Percentiles rank a stretch among this genome's conserved stretches.
Conservation (phyloP, 2,329 filamentous ascomycete genomes). For the Diaporthe citrichinensis region DNA sequence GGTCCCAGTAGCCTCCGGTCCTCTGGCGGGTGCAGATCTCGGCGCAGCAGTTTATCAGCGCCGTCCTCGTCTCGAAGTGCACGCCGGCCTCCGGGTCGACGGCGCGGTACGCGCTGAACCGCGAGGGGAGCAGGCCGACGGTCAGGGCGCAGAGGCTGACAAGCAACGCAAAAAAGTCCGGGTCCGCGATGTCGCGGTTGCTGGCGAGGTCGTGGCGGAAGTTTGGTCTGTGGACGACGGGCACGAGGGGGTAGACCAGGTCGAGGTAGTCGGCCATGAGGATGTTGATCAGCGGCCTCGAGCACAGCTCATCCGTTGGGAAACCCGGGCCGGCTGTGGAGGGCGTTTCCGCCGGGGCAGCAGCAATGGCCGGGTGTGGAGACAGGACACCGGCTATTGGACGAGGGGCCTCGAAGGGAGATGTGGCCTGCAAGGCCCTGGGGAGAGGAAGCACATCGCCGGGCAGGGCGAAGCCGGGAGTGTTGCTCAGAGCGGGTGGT, state of each 20-base stretch:
- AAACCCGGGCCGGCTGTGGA: conserved; percentile 33
- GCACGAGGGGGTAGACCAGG: conserved; percentile 47
- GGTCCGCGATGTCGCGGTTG: conserved; percentile 45
- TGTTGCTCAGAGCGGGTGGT: not conserved
- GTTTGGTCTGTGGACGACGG: conserved; percentile 46
- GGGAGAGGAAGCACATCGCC: conserved; percentile 23
- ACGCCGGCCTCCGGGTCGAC: conserved; percentile 42
- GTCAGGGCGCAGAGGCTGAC: conserved; percentile 47
- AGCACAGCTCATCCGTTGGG: conserved; percentile 48
- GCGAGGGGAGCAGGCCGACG: conserved; percentile 47
- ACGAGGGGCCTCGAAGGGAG: not conserved
- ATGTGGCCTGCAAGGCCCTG: not conserved
- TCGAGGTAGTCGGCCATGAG: conserved; percentile 48
- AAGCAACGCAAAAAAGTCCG: conserved; percentile 46
- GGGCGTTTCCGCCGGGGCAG: not conserved
- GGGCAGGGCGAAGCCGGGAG: conserved; percentile 6
- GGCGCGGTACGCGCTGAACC: conserved; percentile 46
- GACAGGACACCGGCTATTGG: not conserved
- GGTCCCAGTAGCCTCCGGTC: conserved; percentile 46
- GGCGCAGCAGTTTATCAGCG: conserved; percentile 47
- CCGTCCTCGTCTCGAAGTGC: conserved; percentile 46
- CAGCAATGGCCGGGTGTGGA: not conserved
- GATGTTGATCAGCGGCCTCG: conserved; percentile 43
- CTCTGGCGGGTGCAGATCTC: conserved; percentile 46
- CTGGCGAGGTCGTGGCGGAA: conserved; percentile 46